Base-by-base conservation (phyloP, 1,284 basidiomycete genomes). In the Ustilago crameri region DNA sequence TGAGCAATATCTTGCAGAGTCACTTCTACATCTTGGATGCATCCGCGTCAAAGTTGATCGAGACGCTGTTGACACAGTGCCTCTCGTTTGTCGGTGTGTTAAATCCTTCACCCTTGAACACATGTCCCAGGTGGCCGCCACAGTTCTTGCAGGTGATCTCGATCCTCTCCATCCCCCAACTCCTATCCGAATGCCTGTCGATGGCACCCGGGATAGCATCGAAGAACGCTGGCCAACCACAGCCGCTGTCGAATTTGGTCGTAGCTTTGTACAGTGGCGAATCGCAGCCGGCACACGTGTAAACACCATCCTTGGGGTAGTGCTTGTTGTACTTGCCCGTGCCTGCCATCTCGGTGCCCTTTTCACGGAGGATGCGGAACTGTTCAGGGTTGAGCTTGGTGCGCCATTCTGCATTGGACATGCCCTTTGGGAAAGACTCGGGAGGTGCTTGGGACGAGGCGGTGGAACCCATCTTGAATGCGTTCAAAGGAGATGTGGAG, bases 201-300 rank as follows among this genome's bases (percentile, higher is more conserved):
- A 96, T 92, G 14, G 94, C 92, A 34, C 93, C 94, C 1, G 93
- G 94, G 60, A 96, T 89, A 3, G 93, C 92, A 80, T 95, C 93
- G 82, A 91, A 97, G 87, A 95, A 97, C 0, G 93, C 93, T n/a
- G 93, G 94, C 93, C 93, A 97, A 30, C 93, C 94, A 79, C 93
- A 97, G 10, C 93, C 93, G 57, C 91, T 93, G 77, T 91, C 88
- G 85, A 96, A 97, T 85, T 97, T 97, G 70, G 92, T 93, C 30
- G 87, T 87, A 76, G 91, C 92, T 85, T 86, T 84, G 72, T 86
- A 86, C 17, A 84, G 75, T 2, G 84, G 84, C 41, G 82, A 71
- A 23, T 78, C 67, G 67, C 84, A 84, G 5, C 82, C 84, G 0
- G 82, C 84, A 45, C 84, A 84, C n/a, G 76, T 84, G 83, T 95